Conservation (phyloP, 306 rosid species). For the Ochetophila trinervis region DNA sequence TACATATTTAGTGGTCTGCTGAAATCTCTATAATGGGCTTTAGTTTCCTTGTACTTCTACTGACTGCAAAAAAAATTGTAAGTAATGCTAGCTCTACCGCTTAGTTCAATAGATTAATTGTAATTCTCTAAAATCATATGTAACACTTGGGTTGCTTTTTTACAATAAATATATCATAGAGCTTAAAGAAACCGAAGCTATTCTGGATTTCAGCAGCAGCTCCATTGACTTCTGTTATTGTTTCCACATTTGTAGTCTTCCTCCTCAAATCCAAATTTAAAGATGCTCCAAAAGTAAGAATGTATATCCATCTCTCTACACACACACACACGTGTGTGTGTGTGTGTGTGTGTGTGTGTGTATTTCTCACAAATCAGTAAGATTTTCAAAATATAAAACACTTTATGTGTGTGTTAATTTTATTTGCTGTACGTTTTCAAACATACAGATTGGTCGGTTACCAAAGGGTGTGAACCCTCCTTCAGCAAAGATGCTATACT, state of each 20-base stretch:
- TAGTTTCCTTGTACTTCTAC: neutral
- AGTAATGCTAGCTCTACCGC: neutral
- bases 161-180: neutral
- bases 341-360: too few species aligned
- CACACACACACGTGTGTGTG: neutral
- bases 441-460: slow-evolving; percentile 6
- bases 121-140: neutral
- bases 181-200: slow-evolving; percentile 8
- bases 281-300: slow-evolving; percentile 3
- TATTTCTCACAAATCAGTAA: too few species aligned
- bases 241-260: neutral
- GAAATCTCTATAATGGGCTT: slow-evolving; percentile 4
- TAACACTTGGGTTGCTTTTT: neutral
- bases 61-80: neutral
- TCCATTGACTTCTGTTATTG: neutral
- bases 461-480: slow-evolving; percentile 13
- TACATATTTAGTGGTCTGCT: slow-evolving; percentile 1
- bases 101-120: neutral
- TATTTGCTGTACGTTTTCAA: neutral
- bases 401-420: too few species aligned
- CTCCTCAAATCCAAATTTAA: neutral
- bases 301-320: neutral
- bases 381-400: too few species aligned
- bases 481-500: slow-evolving; percentile 3
- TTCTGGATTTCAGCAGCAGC: slow-evolving; percentile 19